These are phyloP conservation scores for Rhododendron williamsianum DNA, from an alignment of 148 eudicot species.

Conservation along the genomic window DNA sequence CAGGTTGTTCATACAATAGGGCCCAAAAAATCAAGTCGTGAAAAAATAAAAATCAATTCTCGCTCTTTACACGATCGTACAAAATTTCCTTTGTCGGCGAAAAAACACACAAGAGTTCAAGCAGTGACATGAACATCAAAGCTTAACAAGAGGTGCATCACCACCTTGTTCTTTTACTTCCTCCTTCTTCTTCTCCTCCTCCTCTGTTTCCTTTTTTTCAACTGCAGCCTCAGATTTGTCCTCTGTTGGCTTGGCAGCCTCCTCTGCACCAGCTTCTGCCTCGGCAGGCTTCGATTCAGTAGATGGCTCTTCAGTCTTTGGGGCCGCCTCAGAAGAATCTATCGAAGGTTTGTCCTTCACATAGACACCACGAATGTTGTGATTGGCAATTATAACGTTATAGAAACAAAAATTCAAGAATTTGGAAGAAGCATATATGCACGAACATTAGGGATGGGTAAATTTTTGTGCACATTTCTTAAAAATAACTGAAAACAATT, in stretches of 20 bases:
- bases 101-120: not conserved
- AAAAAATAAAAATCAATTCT: not conserved
- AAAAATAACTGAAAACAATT: too few species aligned
- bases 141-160: slow-evolving; percentile 39
- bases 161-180: not conserved
- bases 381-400: not conserved
- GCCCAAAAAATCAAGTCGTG: not conserved
- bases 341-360: slow-evolving; percentile 21
- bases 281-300: slow-evolving; percentile 17
- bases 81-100: not conserved
- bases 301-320: not conserved
- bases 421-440: too few species aligned
- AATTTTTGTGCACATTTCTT: not conserved
- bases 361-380: not conserved
- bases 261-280: slow-evolving; percentile 17
- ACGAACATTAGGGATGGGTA: not conserved
- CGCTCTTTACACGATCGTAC: not conserved
- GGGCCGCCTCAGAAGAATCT: not conserved
- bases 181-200: slow-evolving; percentile 14
- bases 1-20: not conserved
- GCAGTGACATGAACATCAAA: slow-evolving; percentile 2
- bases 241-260: slow-evolving; percentile 10
- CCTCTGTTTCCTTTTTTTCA: slow-evolving; percentile 2
- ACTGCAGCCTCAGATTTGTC: slow-evolving; percentile 23
- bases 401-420: too few species aligned